Evolutionary conservation across 208 protist species (phyloP).

Genomic region (Tritrichomonas musculus): DNA sequence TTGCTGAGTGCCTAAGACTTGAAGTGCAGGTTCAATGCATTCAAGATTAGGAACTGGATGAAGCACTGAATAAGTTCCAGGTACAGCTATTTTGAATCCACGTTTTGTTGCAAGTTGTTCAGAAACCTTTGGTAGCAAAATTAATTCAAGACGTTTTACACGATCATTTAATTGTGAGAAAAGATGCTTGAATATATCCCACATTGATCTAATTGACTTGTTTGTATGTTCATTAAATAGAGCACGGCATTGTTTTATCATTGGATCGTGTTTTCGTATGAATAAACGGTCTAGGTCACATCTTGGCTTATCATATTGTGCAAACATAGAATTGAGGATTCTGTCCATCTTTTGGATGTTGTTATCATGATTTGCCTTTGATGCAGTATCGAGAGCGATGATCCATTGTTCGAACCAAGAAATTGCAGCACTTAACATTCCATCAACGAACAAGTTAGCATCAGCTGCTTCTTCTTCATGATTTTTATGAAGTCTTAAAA

Average conservation of each 20-base stretch:
- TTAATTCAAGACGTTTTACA: not conserved
- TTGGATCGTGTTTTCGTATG: not conserved
- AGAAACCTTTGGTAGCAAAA: slow-evolving; percentile 2
- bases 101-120: not conserved
- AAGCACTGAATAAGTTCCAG: not conserved
- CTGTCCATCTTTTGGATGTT: not conserved
- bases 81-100: not conserved
- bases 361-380: not conserved
- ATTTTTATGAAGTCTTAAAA: not conserved
- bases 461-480: not conserved
- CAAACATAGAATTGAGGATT: not conserved
- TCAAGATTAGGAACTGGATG: not conserved
- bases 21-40: not conserved
- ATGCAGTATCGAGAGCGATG: not conserved
- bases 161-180: not conserved
- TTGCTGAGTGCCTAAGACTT: slow-evolving; percentile 17
- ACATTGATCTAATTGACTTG: not conserved
- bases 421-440: not conserved
- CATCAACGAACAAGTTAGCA: not conserved
- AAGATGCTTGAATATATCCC: not conserved
- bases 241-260: not conserved
- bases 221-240: not conserved
- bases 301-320: not conserved
- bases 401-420: slow-evolving; percentile 33
- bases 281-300: not conserved